A percentile compares a stretch with the other conserved stretches of the same genome.
phyloP scores from a whole-genome alignment of 2,329 filamentous ascomycete genomes.

The Coniochaeta pulveracea region DNA sequence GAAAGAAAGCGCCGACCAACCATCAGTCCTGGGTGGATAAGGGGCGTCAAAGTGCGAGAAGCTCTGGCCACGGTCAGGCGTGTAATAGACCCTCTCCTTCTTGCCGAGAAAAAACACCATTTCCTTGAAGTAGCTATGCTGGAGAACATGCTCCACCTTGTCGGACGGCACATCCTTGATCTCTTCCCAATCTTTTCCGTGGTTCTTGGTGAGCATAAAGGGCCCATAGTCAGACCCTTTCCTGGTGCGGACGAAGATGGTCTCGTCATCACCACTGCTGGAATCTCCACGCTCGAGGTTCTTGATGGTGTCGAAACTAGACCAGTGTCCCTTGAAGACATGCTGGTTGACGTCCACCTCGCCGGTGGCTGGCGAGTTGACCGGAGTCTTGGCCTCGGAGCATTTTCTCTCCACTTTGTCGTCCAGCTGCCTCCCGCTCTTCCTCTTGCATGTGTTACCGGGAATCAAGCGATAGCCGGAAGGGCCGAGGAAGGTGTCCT shows the following conservation, averaged over 20 bases:
- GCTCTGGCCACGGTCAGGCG: conserved; percentile 63
- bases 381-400: conserved; percentile 41
- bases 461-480: conserved; percentile 92
- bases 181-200: conserved; percentile 75
- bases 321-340: conserved; percentile 48
- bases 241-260: conserved; percentile 41
- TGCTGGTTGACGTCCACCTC: conserved; percentile 51
- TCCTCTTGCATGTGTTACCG: conserved; percentile 60
- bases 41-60: conserved; percentile 67
- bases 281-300: conserved; percentile 72
- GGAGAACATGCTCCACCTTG: conserved; percentile 58
- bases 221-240: conserved; percentile 26
- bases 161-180: conserved; percentile 54
- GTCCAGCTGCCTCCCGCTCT: conserved; percentile 53
- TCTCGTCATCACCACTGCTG: conserved; percentile 60
- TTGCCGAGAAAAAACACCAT: conserved; percentile 76
- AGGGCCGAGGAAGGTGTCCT: conserved; percentile 69
- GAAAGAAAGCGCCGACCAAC: conserved; percentile 51
- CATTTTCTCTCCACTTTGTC: conserved; percentile 67
- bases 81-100: conserved; percentile 60
- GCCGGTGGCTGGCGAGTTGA: conserved; percentile 48
- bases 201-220: conserved; percentile 68
- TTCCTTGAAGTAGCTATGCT: conserved; percentile 73
- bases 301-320: conserved; percentile 41
- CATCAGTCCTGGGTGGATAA: conserved; percentile 28